A percentile compares a stretch with the other conserved stretches of the same genome.
Evolutionary conservation across 2,329 filamentous ascomycete species (phyloP).

Genomic region (Colletotrichum euphorbiae): DNA sequence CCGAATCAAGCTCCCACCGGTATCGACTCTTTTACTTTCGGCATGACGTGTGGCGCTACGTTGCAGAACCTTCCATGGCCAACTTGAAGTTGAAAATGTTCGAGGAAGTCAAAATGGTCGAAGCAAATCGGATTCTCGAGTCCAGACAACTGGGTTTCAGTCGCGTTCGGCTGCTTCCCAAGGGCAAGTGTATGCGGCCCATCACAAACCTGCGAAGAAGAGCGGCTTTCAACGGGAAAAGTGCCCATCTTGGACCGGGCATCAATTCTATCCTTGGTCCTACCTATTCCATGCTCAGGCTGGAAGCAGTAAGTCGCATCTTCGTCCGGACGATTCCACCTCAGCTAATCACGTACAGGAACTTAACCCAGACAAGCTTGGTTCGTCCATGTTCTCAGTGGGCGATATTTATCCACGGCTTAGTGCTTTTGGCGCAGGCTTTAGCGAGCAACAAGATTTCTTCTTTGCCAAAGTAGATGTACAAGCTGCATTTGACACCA

Average conservation of each 20-base stretch:
- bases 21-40: slow-evolving; percentile 93
- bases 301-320: slow-evolving; percentile 73
- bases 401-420: slow-evolving; percentile 82
- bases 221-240: slow-evolving; percentile 65
- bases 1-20: slow-evolving; percentile 84
- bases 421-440: slow-evolving; percentile 71
- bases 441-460: slow-evolving; percentile 60
- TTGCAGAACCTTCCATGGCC: slow-evolving; percentile 79
- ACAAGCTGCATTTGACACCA: slow-evolving; percentile 92
- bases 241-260: slow-evolving; percentile 67
- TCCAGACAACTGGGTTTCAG: slow-evolving; percentile 79
- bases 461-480: slow-evolving; percentile 97
- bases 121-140: slow-evolving; percentile 68
- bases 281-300: slow-evolving; percentile 79
- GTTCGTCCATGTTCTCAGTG: slow-evolving; percentile 83
- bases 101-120: slow-evolving; percentile 74
- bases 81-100: slow-evolving; percentile 79
- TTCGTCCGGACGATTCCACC: too few relatives aligned
- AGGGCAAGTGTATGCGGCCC: slow-evolving; percentile 78
- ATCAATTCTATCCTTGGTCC: slow-evolving; percentile 71
- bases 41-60: slow-evolving; percentile 87
- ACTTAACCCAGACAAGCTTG: slow-evolving; percentile 71
- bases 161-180: slow-evolving; percentile 84
- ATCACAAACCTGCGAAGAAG: slow-evolving; percentile 88
- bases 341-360: slow-evolving; percentile 42